A percentile compares a stretch with the other conserved stretches of the same genome.
phyloP scores from a whole-genome alignment of 148 eudicot genomes.

The Salicornia ramosissima region DNA sequence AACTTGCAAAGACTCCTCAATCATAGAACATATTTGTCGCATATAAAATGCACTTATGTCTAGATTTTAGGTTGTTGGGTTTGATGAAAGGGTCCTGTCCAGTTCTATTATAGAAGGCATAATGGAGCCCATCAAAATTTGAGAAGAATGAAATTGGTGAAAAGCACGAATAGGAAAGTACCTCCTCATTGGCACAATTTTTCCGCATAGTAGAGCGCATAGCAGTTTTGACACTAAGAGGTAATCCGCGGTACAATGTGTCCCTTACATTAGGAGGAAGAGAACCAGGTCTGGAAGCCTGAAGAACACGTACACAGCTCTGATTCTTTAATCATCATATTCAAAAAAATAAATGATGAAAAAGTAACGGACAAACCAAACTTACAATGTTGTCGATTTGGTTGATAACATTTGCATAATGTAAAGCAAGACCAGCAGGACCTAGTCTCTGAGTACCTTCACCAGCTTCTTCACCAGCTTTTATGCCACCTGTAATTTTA shows the following conservation, averaged over 20 bases:
- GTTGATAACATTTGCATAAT: constrained; percentile 79
- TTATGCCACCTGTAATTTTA: constrained; percentile 41
- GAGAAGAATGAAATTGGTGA: constrained; percentile 5
- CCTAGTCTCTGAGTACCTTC: constrained; percentile 60
- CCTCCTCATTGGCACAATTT: constrained; percentile 51
- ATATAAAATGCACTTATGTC: not conserved
- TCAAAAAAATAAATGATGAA: not conserved
- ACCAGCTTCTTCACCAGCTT: constrained; percentile 28
- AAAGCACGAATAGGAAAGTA: constrained; percentile 21
- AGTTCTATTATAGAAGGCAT: not conserved
- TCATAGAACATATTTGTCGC: not conserved
- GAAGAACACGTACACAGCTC: constrained; percentile 12
- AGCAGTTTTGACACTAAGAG: constrained; percentile 57
- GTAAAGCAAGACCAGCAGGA: constrained; percentile 83
- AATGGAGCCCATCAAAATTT: not conserved
- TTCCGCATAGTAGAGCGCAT: constrained; percentile 59
- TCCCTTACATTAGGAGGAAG: constrained; percentile 89
- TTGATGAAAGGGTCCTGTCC: not conserved
- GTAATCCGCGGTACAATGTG: constrained; percentile 70
- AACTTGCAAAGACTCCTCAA: not conserved
- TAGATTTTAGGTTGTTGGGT: not conserved
- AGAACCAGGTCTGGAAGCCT: constrained; percentile 84
- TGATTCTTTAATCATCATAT: not conserved
- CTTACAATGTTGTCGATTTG: constrained; percentile 95
- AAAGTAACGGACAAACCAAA: constrained; percentile 4